phyloP scores from a whole-genome alignment of 75 land plant species.

The Picea glauca region DNA sequence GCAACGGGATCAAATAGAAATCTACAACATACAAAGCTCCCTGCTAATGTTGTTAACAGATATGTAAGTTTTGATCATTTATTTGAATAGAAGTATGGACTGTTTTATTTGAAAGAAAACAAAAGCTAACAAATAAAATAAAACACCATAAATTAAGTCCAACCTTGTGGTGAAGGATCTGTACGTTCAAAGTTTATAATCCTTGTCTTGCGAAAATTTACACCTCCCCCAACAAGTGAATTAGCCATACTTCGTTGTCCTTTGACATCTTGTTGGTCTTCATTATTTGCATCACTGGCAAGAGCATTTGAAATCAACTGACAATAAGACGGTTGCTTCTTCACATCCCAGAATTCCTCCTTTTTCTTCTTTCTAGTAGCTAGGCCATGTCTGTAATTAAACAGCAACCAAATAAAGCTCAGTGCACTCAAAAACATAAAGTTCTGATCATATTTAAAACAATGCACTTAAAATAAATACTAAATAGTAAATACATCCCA shows the following conservation, averaged over 20 bases:
- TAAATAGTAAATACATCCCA: background rate
- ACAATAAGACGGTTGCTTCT: constrained; percentile 29
- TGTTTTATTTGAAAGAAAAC: too few species aligned
- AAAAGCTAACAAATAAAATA: too few species aligned
- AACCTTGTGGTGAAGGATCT: constrained; percentile 54
- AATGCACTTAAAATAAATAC: background rate
- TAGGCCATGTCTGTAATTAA: constrained; percentile 59
- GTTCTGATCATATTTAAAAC: background rate
- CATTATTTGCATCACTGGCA: constrained; percentile 25
- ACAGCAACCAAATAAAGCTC: background rate
- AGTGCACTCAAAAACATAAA: background rate
- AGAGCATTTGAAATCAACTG: constrained; percentile 30
- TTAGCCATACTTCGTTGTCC: constrained; percentile 55
- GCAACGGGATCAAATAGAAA: too few species aligned
- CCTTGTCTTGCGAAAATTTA: constrained; percentile 71
- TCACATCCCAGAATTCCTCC: constrained; percentile 42
- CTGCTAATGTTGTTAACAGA: too few species aligned
- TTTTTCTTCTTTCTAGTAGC: constrained; percentile 57
- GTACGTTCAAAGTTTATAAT: constrained; percentile 42
- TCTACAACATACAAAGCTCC: too few species aligned
- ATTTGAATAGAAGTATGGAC: too few species aligned
- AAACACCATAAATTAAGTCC: background rate
- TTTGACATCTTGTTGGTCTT: constrained; percentile 60
- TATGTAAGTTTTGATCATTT: too few species aligned
- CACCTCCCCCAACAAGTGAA: constrained; percentile 71